Conservation (phyloP, 495 filamentous ascomycete genomes). For the Xylaria longipes region DNA sequence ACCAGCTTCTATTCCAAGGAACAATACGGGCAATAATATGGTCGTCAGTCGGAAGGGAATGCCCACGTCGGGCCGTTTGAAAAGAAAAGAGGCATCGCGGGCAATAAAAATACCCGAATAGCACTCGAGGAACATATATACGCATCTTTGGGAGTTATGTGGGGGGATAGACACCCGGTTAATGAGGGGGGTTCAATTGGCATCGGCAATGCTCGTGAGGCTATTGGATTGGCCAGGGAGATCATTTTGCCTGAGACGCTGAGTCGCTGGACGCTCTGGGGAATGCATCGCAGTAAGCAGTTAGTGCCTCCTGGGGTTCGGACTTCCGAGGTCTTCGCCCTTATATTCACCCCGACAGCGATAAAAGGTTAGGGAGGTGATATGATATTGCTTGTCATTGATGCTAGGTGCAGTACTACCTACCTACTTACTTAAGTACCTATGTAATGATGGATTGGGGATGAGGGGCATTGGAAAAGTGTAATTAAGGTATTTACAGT, state of each 20-base stretch:
- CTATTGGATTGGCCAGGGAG: slow-evolving; percentile 29
- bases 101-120: slow-evolving; percentile 24
- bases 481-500: no score
- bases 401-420: not conserved
- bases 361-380: not conserved
- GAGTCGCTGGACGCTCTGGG: not conserved
- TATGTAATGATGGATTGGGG: not conserved
- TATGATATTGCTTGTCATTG: not conserved
- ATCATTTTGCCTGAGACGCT: slow-evolving; percentile 37
- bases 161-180: slow-evolving; percentile 38
- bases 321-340: not conserved
- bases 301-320: not conserved
- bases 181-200: slow-evolving; percentile 38
- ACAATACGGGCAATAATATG: not conserved
- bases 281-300: not conserved
- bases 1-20: slow-evolving; percentile 8
- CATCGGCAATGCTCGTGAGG: slow-evolving; percentile 36
- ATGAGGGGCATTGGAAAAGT: not conserved
- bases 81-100: slow-evolving; percentile 18
- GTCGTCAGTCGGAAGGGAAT: not conserved
- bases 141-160: slow-evolving; percentile 28
- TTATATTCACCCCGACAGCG: not conserved
- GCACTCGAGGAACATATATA: slow-evolving; percentile 6
- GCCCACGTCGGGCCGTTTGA: not conserved
- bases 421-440: no score